Evolutionary conservation across 2,329 filamentous ascomycete genomes (phyloP), one percentile per base, ranked within the genome.

Genomic region (Aspergillus luchuensis): DNA sequence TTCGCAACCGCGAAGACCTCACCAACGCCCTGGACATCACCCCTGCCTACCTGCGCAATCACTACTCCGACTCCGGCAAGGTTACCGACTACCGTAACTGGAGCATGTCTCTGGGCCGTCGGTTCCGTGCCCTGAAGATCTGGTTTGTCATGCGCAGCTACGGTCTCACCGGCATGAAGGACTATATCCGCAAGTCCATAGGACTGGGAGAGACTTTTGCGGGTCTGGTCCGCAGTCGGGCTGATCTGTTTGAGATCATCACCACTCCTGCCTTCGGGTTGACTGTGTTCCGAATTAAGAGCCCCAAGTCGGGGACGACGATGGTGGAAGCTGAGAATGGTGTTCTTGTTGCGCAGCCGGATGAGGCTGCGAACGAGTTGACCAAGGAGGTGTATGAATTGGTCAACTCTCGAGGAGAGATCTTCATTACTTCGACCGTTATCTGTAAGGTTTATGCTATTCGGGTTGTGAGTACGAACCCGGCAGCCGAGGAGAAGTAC

Each of bases 61-160:
- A 86, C 4, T 92, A 89, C 79, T 91, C 89, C 3, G 91, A 95
- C 68, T 86, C 84, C 39, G 92, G 92, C 0, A 84, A 94, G 2
- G 94, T 97, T 1, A 97, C 92, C 23, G 94, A 98, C 77, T 97
- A 97, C 80, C 87, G 94, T 50, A 93, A 98, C 81, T 98, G 94
- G 94, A 92, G 97, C 79, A 96, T 98, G 70, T 92, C 94, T 0
- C 87, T 98, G 0, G 94, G 94, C 8, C 84, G 94, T 2, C 84
- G 94, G 15, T 98, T 98, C 84, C 85, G 94, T 62, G 87, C 89
- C 2, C 79, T 98, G 60, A 98, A 98, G 80, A 88, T 97, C 64
- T 98, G 94, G 94, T 97, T 97, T 73, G 92, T 98, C 7, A 80
- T 97, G 69, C 84, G 94, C 48, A 88, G 85, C 47, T 97, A 92